Percentiles rank a stretch among this genome's conserved stretches.
phyloP scores from a whole-genome alignment of 495 filamentous ascomycete species.

The Aspergillus steynii region DNA sequence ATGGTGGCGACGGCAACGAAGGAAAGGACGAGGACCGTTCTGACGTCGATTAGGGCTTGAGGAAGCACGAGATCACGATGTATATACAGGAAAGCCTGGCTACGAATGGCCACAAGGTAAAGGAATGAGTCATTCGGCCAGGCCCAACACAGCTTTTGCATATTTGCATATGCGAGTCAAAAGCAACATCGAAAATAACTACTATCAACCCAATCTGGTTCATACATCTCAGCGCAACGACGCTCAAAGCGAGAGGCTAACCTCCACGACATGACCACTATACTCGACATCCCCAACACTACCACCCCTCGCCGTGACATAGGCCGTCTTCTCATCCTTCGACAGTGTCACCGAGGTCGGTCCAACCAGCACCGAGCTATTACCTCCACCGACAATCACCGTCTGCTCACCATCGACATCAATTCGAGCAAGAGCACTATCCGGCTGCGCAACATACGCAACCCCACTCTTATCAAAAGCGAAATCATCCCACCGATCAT shows the following conservation, averaged over 20 bases:
- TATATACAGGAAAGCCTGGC: no score
- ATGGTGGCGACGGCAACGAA: no score
- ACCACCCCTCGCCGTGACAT: conserved; percentile 21
- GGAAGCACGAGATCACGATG: no score
- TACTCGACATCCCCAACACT: conserved; percentile 11
- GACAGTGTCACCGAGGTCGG: conserved; percentile 31
- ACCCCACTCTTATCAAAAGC: conserved; percentile 23
- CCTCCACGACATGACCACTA: conserved; percentile 19
- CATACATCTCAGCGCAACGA: no score
- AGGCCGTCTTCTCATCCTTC: conserved; percentile 14
- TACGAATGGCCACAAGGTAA: no score
- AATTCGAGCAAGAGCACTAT: conserved; percentile 28
- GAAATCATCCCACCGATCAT: conserved; percentile 37
- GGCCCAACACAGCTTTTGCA: no score
- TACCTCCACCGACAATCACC: conserved; percentile 27
- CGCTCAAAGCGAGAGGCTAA: not conserved
- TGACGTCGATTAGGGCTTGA: no score
- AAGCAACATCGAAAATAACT: no score
- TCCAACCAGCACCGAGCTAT: conserved; percentile 18
- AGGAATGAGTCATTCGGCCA: no score
- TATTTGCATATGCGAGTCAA: no score
- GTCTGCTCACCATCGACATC: conserved; percentile 17
- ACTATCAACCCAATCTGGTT: no score
- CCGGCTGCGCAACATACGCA: conserved; percentile 30
- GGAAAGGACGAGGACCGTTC: no score